Evolutionary conservation across 2,329 filamentous ascomycete species (phyloP), one percentile per base, ranked within the genome.

Genomic region (Colletotrichum neosansevieriae): DNA sequence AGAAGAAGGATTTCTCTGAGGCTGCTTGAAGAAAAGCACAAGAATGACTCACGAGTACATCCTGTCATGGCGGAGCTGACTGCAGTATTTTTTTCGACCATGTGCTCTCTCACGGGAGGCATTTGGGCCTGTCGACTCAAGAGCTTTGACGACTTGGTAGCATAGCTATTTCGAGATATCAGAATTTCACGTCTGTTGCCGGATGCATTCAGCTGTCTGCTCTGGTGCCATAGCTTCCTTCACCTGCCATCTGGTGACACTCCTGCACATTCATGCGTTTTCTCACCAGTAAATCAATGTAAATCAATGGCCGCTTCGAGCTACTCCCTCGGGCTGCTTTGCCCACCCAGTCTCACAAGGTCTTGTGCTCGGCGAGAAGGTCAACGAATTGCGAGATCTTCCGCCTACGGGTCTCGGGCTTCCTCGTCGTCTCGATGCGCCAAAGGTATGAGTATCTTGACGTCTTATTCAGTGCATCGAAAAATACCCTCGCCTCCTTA

Each of bases 401-500:
- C 47, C 75, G 74, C 62, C 69, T 71, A 21, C 79, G 73, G 34
- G 77, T 82, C 44, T 79, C 80, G 0, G 72, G 74, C 21, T 71
- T 74, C 70, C 77, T 81, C 42, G 80, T 78, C 6, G 80, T 85
- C 70, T 82, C 76, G 13, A 88, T 71, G 15, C 83, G 76, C 72
- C 78, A 79, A 3, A 88, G 71, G 13, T 86, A 81, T 0, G 79
- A 53, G 73, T 84, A 88, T 5, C 82, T 76, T 63, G 84, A 80
- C 4, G 79, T 77, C 72, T 79, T 84, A 19, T 76, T 81, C 72
- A 89, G 67, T 2, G 71, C 71, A 3, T 81, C 78, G 69, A 85
- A 88, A 38, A 79, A 80, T 0, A 65, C 70, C 15, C 77, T 77
- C 0, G 81, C 82, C 15, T 70, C 71, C 1, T 74, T 70, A n/a